Evolutionary conservation across 2,329 filamentous ascomycete species (phyloP), one percentile per base, ranked within the genome.

Genomic region (Purpureocillium takamizusanense): DNA sequence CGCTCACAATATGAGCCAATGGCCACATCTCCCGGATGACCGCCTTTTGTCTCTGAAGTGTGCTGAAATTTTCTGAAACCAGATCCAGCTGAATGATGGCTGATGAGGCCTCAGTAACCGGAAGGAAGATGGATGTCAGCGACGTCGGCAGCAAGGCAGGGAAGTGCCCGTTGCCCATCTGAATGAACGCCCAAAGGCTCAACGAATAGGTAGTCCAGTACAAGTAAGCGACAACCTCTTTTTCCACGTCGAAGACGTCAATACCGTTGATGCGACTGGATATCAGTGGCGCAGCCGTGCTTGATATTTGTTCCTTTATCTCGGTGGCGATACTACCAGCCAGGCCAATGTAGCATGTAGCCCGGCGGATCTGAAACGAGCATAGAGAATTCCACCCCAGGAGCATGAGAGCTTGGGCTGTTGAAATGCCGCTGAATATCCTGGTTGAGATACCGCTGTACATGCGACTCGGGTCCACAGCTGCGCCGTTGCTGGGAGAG

Each of bases 251-350:
- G 33, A 54, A 56, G 3, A 65, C 55, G 30, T 63, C 60, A 33
- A 66, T 54, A 9, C 62, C 62, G 17, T 66, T 66, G 44, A 66
- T 63, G 25, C 59, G 55, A 29, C 58, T 61, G 1, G 56, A 55
- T 10, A 48, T 49, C 18, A 52, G 46, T 4, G 54, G 49, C 3
- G 48, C 53, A 14, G 44, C 41, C 8, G 48, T 47, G n/a, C 45
- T 49, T 2, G 49, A 44, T 21, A 60, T 51, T 31, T 49, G 51
- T 23, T 59, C 52, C 42, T 56, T 55, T 37, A 63, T 53, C 23
- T 56, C 52, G 2, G 50, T 46, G 3, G 54, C 48, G 30, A 61
- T 44, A 7, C 48, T 47, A 11, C 57, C 52, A 1, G 60, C 56
- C 11, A 63, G 53, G 14, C 55, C 47, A 28, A 61, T 49, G 39